A percentile compares a stretch with the other conserved stretches of the same genome.
These are phyloP conservation scores for Alternaria longipes DNA, from an alignment of 2,329 filamentous ascomycete species.

Conservation along the genomic window DNA sequence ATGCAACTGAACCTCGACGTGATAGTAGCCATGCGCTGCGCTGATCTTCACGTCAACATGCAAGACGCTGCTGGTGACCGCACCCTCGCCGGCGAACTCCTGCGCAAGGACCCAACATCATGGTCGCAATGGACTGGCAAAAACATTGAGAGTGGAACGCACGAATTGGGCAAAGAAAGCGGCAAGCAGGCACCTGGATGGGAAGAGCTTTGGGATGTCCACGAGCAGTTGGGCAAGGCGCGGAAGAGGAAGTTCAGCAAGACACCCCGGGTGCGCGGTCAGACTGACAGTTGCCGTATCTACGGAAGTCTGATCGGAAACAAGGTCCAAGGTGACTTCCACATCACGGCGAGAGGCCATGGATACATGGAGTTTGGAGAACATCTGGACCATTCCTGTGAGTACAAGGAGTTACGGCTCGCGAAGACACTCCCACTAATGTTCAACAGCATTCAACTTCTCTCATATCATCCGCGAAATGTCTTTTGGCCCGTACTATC, in stretches of 20 bases:
- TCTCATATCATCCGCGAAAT: slow-evolving; percentile 95
- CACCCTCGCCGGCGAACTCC: slow-evolving; percentile 79
- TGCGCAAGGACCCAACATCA: slow-evolving; percentile 78
- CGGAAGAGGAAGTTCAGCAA: slow-evolving; percentile 73
- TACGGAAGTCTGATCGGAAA: slow-evolving; percentile 92
- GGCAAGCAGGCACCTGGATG: slow-evolving; percentile 49
- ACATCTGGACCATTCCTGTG: slow-evolving; percentile 84
- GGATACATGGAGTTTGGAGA: slow-evolving; percentile 85
- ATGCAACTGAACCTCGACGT: slow-evolving; percentile 96
- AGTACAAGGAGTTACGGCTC: slow-evolving; percentile 45
- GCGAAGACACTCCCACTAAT: slow-evolving; percentile 10
- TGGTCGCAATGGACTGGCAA: slow-evolving; percentile 83
- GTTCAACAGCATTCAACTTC: slow-evolving; percentile 86
- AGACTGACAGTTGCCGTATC: slow-evolving; percentile 81
- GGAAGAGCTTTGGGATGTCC: slow-evolving; percentile 82
- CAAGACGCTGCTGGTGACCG: slow-evolving; percentile 94
- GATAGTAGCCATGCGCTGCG: slow-evolving; percentile 88
- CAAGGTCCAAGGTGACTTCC: slow-evolving; percentile 97
- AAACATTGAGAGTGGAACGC: slow-evolving; percentile 65
- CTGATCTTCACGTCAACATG: slow-evolving; percentile 92
- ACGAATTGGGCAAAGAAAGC: slow-evolving; percentile 55
- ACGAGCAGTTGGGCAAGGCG: slow-evolving; percentile 83
- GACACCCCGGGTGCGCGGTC: slow-evolving; percentile 72
- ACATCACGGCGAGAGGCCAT: slow-evolving; percentile 93
- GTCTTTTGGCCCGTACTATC: slow-evolving; percentile 97